A percentile compares a stretch with the other conserved stretches of the same genome.
phyloP scores from a whole-genome alignment of 2,329 filamentous ascomycete genomes.

The Curvularia spicifera region DNA sequence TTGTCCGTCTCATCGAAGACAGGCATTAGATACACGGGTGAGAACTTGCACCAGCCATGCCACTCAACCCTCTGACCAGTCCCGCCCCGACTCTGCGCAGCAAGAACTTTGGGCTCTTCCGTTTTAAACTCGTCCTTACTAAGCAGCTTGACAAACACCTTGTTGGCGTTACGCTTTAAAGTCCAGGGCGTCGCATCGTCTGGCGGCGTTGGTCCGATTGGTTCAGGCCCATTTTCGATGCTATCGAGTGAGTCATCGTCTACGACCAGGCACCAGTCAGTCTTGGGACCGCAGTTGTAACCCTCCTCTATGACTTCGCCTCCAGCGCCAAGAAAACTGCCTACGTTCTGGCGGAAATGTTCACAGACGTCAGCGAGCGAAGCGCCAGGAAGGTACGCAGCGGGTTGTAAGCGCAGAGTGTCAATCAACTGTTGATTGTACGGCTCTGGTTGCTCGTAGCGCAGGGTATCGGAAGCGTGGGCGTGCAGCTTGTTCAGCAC shows the following conservation, averaged over 20 bases:
- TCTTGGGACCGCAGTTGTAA: conserved; percentile 10
- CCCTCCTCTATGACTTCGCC: conserved; percentile 3
- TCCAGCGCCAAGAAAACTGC: neutral
- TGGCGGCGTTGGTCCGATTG: conserved; percentile 9
- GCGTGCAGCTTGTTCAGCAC: conserved; percentile 5
- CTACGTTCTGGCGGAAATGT: conserved; percentile 12
- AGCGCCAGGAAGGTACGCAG: conserved; percentile 11
- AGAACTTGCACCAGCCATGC: conserved; percentile 11
- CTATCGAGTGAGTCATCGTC: conserved; percentile 15
- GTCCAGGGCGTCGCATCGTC: neutral
- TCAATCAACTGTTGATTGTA: conserved; percentile 16
- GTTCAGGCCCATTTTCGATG: conserved; percentile 10
- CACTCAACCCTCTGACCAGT: neutral
- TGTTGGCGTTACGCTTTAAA: neutral
- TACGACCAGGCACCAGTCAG: conserved; percentile 10
- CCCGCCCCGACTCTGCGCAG: neutral
- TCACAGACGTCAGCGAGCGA: conserved; percentile 12
- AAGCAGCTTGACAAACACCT: conserved; percentile 13
- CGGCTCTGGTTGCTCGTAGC: conserved; percentile 9
- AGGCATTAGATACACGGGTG: neutral
- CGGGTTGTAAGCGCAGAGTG: conserved; percentile 7
- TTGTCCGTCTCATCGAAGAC: neutral
- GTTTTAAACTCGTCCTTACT: neutral
- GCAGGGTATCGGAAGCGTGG: conserved; percentile 5
- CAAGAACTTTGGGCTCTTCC: conserved; percentile 6